A percentile compares a stretch with the other conserved stretches of the same genome.
Evolutionary conservation across 73 alveolate genomes (phyloP).

Genomic region (Tetrahymena malaccensis): DNA sequence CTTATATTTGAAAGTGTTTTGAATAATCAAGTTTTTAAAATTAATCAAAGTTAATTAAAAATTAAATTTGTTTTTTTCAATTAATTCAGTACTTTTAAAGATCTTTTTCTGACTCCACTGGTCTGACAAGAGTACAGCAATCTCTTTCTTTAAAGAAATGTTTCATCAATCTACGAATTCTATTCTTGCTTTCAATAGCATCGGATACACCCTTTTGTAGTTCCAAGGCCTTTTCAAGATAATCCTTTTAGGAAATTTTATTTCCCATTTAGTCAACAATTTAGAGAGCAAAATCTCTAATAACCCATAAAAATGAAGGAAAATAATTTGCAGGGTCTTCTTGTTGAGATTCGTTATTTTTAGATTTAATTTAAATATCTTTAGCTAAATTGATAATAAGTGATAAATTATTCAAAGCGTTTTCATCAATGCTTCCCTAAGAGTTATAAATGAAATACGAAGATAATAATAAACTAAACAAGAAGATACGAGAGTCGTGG

Average conservation of each 20-base stretch:
- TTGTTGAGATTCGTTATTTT: slow-evolving; percentile 69
- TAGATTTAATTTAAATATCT: slow-evolving; percentile 51
- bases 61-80: slow-evolving; percentile 36
- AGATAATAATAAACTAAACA: slow-evolving; percentile 68
- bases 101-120: slow-evolving; percentile 90
- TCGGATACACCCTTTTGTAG: slow-evolving; percentile 73
- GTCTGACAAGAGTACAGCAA: slow-evolving; percentile 90
- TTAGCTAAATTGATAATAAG: slow-evolving; percentile 69
- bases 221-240: slow-evolving; percentile 88
- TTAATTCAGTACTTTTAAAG: slow-evolving; percentile 49
- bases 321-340: slow-evolving; percentile 84
- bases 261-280: slow-evolving; percentile 81
- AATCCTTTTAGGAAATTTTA: slow-evolving; percentile 82
- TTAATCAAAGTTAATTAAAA: background rate
- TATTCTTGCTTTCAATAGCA: slow-evolving; percentile 80
- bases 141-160: slow-evolving; percentile 94
- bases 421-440: slow-evolving; percentile 87
- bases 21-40: background rate
- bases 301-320: slow-evolving; percentile 94
- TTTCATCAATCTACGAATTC: slow-evolving; percentile 86
- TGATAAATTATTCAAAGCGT: slow-evolving; percentile 45
- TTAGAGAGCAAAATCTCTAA: slow-evolving; percentile 91
- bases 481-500: slow-evolving; percentile 89
- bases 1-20: background rate
- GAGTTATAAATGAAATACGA: slow-evolving; percentile 84